Base-by-base conservation (phyloP, 2,329 filamentous ascomycete species). In the Gaeumannomyces tritici region DNA sequence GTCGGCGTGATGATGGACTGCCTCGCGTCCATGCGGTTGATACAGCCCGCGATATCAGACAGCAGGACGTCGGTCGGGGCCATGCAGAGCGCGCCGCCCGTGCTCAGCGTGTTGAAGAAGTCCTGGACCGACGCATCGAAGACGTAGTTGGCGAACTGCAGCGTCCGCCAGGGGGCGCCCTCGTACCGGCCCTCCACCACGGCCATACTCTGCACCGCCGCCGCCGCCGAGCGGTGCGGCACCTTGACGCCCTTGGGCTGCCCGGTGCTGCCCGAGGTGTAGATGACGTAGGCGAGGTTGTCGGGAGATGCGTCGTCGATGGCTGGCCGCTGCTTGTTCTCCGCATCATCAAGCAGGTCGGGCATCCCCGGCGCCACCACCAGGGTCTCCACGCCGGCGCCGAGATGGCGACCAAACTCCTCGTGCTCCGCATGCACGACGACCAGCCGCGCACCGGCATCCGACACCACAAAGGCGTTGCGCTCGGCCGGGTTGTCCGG, bases 291-390 rank as follows among this genome's bases (percentile, higher is more conserved):
- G 66, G 75, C 77, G 9, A 77, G 76, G 3, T 70, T 65, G 1
- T 75, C 69, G 21, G 75, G 68, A 8, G 55, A 59, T 65, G 83
- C 86, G 1, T 96, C 86, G 0, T 92, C 86, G 15, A 96, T 91
- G 63, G 89, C 35, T 13, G n/a, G 60, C 42, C 33, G 27, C 27
- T 13, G 31, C 21, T 15, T 28, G n/a, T 15, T 15, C 55, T 15
- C 55, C 21, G 8, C 18, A 15, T 24, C 35, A 26, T 55, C 51
- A 28, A 57, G 21, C 26, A 15, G n/a, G 18, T n/a, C 51, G 31
- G 31, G 31, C 31, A 35, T 35, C 31, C 31, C 31, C 31, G 51
- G 51, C 51, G 51, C 7, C 15, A 55, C 28, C 35, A 62, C 26
- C 3, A 59, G 42, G 7, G 42, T 54, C 35, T 60, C 59, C n/a